Base-by-base conservation (phyloP, 2,329 filamentous ascomycete species). In the Aspergillus sp. region DNA sequence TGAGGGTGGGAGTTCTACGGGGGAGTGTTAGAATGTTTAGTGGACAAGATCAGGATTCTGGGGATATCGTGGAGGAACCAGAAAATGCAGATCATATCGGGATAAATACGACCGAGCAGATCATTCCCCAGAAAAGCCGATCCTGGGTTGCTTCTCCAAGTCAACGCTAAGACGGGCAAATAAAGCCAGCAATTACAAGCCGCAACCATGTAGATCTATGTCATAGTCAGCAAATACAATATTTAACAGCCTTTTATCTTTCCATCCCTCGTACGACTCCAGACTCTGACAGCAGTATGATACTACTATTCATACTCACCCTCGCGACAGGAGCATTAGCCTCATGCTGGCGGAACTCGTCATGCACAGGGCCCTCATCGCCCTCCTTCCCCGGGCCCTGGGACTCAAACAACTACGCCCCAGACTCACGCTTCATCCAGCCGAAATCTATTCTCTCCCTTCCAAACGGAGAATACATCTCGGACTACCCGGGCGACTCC, bases 381-480 rank as follows among this genome's bases (percentile, higher is more conserved):
- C 67, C 80, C 6, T 77, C 83, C 0, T 87, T 87, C 59, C 75
- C 78, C 2, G 85, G 85, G 1, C 70, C 71, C 15, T 87, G 85
- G 85, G 80, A 87, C 32, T 68, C 76, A 1, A 81, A 84, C 62
- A 86, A 83, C 48, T 85, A 80, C 62, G 80, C 84, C 1, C 83
- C 84, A 0, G 55, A 72, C 5, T 81, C 81, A 2, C 75, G 85
- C 36, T 81, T 69, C 4, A 76, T 85, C 3, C 64, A 67, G 3
- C 84, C 84, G 1, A 69, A 69, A 43, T 75, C 70, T 15, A 72
- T 80, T 18, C 73, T 81, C 4, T 74, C 73, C 1, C 64, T 74
- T 65, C 54, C 73, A 64, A 47, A 68, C 60, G 38, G 48, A 58
- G 57, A 53, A 72, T 44, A 56, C 54, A 61, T 47, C 13, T 56